Percentiles rank a stretch among this genome's conserved stretches.
Evolutionary conservation across 129 eudicot species (phyloP).

Genomic region (Arctium minus): DNA sequence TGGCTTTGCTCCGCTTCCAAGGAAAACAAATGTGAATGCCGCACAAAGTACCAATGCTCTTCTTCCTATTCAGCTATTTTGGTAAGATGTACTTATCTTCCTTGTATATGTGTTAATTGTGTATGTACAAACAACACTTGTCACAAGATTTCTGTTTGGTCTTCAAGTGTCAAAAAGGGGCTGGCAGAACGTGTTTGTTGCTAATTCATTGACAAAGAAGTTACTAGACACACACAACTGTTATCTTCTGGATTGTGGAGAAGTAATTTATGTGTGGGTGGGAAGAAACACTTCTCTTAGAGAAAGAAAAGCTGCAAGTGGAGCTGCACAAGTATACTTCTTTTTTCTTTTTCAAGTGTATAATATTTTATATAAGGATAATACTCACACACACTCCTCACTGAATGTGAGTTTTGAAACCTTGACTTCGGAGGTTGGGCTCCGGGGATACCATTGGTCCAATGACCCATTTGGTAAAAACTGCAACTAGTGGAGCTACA

Average conservation of each 20-base stretch:
- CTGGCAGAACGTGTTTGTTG: constrained; percentile 48
- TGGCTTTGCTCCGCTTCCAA: constrained; percentile 96
- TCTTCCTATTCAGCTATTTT: constrained; percentile 49
- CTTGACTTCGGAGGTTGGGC: too few relatives aligned
- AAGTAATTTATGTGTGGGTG: constrained; percentile 79
- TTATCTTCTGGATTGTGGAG: constrained; percentile 75
- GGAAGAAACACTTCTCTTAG: constrained; percentile 71
- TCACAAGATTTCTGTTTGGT: constrained; percentile 24
- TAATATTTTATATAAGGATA: too few relatives aligned
- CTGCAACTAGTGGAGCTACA: constrained; percentile 56
- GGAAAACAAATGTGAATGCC: constrained; percentile 46
- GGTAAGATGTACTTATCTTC: constrained; percentile 36
- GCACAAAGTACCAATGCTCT: constrained; percentile 29
- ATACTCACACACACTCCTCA: not conserved
- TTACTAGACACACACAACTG: constrained; percentile 64
- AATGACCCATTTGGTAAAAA: constrained; percentile 21
- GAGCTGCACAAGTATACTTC: constrained; percentile 13
- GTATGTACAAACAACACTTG: not conserved
- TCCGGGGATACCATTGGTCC: too few relatives aligned
- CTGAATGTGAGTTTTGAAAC: too few relatives aligned
- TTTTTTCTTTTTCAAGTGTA: too few relatives aligned
- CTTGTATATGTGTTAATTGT: not conserved
- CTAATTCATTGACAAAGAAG: constrained; percentile 65
- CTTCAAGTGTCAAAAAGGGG: constrained; percentile 67
- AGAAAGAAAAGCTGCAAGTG: constrained; percentile 68